These are phyloP conservation scores for Mollisia scopiformis DNA, from an alignment of 2,329 filamentous ascomycete species.

Conservation along the genomic window DNA sequence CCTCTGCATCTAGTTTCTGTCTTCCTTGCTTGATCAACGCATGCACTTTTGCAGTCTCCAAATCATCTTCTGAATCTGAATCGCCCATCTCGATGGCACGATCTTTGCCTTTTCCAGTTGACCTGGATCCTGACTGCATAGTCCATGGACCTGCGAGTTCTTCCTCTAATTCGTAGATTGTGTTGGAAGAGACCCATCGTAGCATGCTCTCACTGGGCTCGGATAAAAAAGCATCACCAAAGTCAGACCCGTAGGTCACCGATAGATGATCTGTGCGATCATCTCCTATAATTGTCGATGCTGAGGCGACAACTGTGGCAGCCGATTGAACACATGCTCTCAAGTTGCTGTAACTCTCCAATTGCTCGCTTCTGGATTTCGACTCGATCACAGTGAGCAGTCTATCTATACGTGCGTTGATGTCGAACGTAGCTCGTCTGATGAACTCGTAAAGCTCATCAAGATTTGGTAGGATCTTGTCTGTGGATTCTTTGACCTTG, in stretches of 20 bases:
- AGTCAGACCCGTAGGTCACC: conserved; percentile 10
- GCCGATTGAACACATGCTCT: not conserved
- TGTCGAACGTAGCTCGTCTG: conserved; percentile 11
- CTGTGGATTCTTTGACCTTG: conserved; percentile 13
- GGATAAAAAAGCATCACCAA: conserved; percentile 16
- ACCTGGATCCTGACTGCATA: not conserved
- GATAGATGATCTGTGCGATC: not conserved
- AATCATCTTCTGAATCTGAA: conserved; percentile 17
- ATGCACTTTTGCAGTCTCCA: conserved; percentile 17
- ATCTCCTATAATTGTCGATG: conserved; percentile 1
- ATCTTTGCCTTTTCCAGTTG: not conserved
- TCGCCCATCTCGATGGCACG: not conserved
- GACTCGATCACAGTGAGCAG: conserved; percentile 13
- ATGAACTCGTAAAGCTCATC: conserved; percentile 20
- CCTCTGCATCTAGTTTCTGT: conserved; percentile 14
- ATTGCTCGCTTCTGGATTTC: not conserved
- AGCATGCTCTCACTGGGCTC: conserved; percentile 17
- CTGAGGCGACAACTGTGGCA: conserved; percentile 9
- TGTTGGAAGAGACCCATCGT: conserved; percentile 19
- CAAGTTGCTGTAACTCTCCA: not conserved
- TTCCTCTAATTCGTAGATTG: conserved; percentile 20
- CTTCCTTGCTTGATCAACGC: conserved; percentile 17
- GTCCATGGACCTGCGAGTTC: not conserved
- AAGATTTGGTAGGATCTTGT: conserved; percentile 21
- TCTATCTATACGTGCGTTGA: no score